Percentiles rank a stretch among this genome's conserved stretches.
These are phyloP conservation scores for Chionographis japonica DNA, from an alignment of 106 monocot genomes.

Conservation along the genomic window DNA sequence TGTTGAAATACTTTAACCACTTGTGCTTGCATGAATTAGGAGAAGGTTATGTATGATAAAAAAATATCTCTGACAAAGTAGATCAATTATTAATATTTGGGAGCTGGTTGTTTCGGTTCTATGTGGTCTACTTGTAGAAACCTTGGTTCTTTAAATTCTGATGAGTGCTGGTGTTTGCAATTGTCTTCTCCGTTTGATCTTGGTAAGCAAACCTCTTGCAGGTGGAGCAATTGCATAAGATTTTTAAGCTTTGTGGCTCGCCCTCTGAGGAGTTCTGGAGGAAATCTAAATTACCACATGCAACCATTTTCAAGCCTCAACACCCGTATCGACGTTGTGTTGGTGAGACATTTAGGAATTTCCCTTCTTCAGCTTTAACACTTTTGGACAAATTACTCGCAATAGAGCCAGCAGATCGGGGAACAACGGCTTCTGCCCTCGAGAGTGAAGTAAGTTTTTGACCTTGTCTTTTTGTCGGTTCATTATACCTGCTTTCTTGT, in stretches of 20 bases:
- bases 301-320: conserved; percentile 56
- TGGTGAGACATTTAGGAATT: conserved; percentile 38
- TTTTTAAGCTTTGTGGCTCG: conserved; percentile 67
- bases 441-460: conserved; percentile 30
- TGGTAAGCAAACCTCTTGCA: conserved; percentile 4
- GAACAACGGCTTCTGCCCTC: conserved; percentile 46
- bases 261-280: conserved; percentile 60
- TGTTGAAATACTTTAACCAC: too few relatives aligned
- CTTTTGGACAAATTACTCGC: conserved; percentile 46
- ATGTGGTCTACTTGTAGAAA: too few relatives aligned
- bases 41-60: too few relatives aligned
- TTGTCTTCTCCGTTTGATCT: neutral
- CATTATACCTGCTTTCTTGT: too few relatives aligned
- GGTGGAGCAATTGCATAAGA: conserved; percentile 71
- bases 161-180: too few relatives aligned
- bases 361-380: conserved; percentile 41
- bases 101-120: too few relatives aligned
- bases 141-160: too few relatives aligned
- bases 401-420: conserved; percentile 42
- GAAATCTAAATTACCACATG: conserved; percentile 38
- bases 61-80: too few relatives aligned
- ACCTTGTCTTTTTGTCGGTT: too few relatives aligned
- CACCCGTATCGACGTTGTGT: conserved; percentile 40
- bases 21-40: too few relatives aligned
- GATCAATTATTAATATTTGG: too few relatives aligned